Base-by-base conservation (phyloP, 2,329 filamentous ascomycete genomes). In the Penicillium sp. region DNA sequence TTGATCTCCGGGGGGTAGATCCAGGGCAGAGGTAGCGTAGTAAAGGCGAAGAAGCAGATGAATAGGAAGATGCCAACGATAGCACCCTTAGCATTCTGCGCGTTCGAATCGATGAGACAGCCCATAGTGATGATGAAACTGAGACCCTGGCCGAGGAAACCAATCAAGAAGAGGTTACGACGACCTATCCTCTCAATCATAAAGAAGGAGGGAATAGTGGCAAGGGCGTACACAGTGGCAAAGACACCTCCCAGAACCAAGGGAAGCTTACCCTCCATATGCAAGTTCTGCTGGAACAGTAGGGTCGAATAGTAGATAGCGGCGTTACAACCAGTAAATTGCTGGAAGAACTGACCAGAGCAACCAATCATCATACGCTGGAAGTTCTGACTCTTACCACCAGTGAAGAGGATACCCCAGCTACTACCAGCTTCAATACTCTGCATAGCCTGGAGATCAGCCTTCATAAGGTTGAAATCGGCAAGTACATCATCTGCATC, bases 1-100 rank as follows among this genome's bases (percentile, higher is more conserved):
- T 79, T 80, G 68, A 81, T 74, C 56, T 81, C 81, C 47, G 80
- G 76, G 0, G 78, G 72, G 61, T 73, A 72, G 45, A 72, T 59
- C 85, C 84, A 88, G 2, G 85, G 84, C 27, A 86, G 78, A 15
- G 84, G 84, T 3, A 87, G 69, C 79, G 82, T 84, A 0, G 83
- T 87, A 0, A 84, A 84, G 19, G 84, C 86, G 61, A 88, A 88
- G 58, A 84, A 85, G 16, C 82, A 81, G 61, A 88, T 88, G 72
- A 87, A 89, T 2, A 84, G 81, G 72, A 88, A 88, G 33, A 88
- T 73, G 55, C 85, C 85, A 1, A 87, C 84, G 7, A 78, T 61
- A 15, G 71, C 71, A 60, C 72, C 72, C 57, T 72, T 70, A 19
- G 71, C 60, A n/a, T 62, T 65, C 33, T 58, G 40, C 10, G 45